Conservation (phyloP, 2,329 filamentous ascomycete genomes). For the Aaosphaeria arxii region DNA sequence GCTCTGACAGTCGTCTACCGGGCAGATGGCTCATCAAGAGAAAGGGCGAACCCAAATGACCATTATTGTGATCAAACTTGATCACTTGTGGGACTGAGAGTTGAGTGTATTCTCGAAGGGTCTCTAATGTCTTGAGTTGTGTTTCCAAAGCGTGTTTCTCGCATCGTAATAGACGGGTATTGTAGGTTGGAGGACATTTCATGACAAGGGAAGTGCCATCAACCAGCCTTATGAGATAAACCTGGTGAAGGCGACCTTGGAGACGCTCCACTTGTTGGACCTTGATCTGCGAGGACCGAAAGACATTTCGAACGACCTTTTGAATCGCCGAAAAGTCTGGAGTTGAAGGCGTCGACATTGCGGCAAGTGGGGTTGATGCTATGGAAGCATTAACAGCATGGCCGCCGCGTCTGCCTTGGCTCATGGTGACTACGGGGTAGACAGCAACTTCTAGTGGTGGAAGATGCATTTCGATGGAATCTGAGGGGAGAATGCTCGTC, state of each 20-base stretch:
- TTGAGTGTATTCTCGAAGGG: constrained; percentile 32
- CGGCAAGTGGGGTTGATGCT: constrained; percentile 23
- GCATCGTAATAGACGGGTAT: constrained; percentile 40
- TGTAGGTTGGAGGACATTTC: constrained; percentile 39
- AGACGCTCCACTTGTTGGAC: constrained; percentile 35
- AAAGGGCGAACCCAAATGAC: constrained; percentile 26
- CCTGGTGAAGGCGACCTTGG: constrained; percentile 36
- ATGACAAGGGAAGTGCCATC: constrained; percentile 41
- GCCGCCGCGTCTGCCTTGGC: constrained; percentile 24
- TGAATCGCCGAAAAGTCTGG: constrained; percentile 35
- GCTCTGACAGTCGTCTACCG: constrained; percentile 31
- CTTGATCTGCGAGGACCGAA: constrained; percentile 28
- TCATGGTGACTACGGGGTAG: constrained; percentile 33
- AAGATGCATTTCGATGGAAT: constrained; percentile 33
- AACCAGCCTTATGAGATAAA: constrained; percentile 39
- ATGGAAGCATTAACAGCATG: constrained; percentile 22
- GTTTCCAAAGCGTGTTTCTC: constrained; percentile 41
- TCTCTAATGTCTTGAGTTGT: constrained; percentile 38
- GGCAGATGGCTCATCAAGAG: constrained; percentile 32
- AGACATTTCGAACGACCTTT: constrained; percentile 26
- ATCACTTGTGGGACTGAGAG: constrained; percentile 40
- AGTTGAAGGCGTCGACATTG: constrained; percentile 12
- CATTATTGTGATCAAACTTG: constrained; percentile 33
- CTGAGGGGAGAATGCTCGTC: constrained; percentile 1
- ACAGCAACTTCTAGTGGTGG: constrained; percentile 33